Base-by-base conservation (phyloP, 2,329 filamentous ascomycete genomes). In the Ophiostoma tasmaniense region DNA sequence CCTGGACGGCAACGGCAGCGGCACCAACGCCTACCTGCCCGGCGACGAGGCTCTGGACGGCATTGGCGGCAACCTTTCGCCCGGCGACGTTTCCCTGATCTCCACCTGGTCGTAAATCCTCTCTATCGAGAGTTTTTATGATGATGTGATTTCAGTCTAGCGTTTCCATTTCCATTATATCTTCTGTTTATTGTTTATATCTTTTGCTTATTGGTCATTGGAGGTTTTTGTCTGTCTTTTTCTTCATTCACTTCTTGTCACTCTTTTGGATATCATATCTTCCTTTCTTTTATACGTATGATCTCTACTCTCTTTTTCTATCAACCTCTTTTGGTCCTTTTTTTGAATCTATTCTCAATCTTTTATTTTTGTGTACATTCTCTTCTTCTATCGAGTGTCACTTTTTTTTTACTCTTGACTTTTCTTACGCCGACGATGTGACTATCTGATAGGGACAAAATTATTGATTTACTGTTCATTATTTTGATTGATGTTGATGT, bases 21-120 rank as follows among this genome's bases (percentile, higher is more conserved):
- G 73, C 68, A 68, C 68, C 70, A 79, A 79, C 73, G 77, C 77
- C 59, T 79, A 78, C 74, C 75, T 75, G 67, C 73, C 71, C n/a
- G 76, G 76, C 59, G 75, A 76, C 72, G 77, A 77, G 71, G 74
- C 68, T 11, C 59, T 68, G 5, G 77, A 79, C 65, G 78, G 78
- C 62, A 72, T 78, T 67, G 78, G 78, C 33, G 75, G 77, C 71
- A 78, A 78, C 76, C 72, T 77, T 45, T 4, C 66, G 1, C 42
- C 74, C n/a, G 75, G 76, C 67, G 25, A 35, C 64, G 70, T 73
- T 42, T 52, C 69, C 13, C 72, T 74, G 52, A 30, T 71, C 20
- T 69, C 72, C 45, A 73, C 70, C 66, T 73, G 70, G 70, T 42
- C 64, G 37, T 69, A 69, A 50, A 71, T 39, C 28, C 33, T 33